These are phyloP conservation scores for Bacidia rubella DNA, from an alignment of 495 filamentous ascomycete species.

Conservation along the genomic window DNA sequence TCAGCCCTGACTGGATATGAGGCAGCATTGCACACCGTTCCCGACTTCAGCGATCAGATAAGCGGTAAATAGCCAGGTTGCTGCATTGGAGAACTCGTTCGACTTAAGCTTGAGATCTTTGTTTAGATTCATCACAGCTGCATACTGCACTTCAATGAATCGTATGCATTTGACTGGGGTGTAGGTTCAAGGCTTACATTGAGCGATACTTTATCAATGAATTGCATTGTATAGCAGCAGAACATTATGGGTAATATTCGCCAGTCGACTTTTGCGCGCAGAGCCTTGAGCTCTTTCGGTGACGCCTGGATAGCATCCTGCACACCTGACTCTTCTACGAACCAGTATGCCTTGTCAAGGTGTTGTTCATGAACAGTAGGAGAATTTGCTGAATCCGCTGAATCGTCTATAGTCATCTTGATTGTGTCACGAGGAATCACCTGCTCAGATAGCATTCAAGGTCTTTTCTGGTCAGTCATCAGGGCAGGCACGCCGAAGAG, in stretches of 20 bases:
- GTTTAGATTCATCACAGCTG: conserved; percentile 43
- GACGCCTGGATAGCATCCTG: neutral
- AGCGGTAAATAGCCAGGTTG: conserved; percentile 43
- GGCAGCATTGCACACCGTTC: conserved; percentile 25
- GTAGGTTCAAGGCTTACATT: conserved; percentile 34
- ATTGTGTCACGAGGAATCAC: too few species aligned
- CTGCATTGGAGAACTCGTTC: conserved; percentile 41
- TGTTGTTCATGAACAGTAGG: too few species aligned
- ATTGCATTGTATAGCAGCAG: conserved; percentile 48
- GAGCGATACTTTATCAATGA: conserved; percentile 51
- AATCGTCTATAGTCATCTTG: too few species aligned
- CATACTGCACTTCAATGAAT: conserved; percentile 29
- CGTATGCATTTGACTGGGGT: neutral
- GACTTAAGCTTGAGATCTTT: conserved; percentile 34
- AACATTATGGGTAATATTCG: conserved; percentile 48
- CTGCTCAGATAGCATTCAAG: too few species aligned
- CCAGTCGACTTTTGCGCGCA: conserved; percentile 40
- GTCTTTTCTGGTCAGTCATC: too few species aligned
- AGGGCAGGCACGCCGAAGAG: too few species aligned
- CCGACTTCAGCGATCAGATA: conserved; percentile 41
- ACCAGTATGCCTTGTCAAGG: conserved; percentile 13
- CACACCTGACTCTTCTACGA: conserved; percentile 4
- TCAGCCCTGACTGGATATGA: neutral
- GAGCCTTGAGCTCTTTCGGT: conserved; percentile 20
- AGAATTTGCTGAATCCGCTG: too few species aligned